phyloP scores from a whole-genome alignment of 2,329 filamentous ascomycete species.

The Colletotrichum chlorophyti region DNA sequence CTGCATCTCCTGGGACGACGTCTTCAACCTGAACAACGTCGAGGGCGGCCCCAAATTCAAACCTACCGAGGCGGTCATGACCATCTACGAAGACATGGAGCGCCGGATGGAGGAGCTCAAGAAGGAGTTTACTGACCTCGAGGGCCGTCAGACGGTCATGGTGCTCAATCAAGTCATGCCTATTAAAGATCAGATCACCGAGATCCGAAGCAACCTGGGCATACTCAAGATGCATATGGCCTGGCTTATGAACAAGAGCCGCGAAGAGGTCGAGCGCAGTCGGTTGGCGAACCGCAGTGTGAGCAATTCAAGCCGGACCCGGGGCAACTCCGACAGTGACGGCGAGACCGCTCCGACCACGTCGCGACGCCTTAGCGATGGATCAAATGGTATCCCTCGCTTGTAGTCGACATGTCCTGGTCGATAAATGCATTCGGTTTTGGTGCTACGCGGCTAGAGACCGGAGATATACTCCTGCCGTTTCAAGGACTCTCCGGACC shows the following conservation, averaged over 20 bases:
- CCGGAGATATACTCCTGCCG: no score
- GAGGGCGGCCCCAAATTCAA: slow-evolving; percentile 24
- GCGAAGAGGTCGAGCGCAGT: slow-evolving; percentile 48
- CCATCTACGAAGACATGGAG: slow-evolving; percentile 31
- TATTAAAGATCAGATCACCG: slow-evolving; percentile 68
- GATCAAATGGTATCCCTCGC: slow-evolving; percentile 42
- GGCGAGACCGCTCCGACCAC: slow-evolving; percentile 29
- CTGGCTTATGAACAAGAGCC: slow-evolving; percentile 61
- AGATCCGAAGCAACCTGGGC: slow-evolving; percentile 63
- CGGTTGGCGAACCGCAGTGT: slow-evolving; percentile 36
- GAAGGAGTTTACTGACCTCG: slow-evolving; percentile 62
- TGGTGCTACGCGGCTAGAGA: no score
- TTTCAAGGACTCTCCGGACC: no score
- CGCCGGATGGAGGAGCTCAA: slow-evolving; percentile 61
- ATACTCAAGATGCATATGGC: slow-evolving; percentile 66
- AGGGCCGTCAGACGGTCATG: slow-evolving; percentile 66
- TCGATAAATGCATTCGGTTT: no score
- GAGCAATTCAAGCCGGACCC: slow-evolving; percentile 33
- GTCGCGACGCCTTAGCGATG: slow-evolving; percentile 38
- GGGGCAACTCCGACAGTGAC: slow-evolving; percentile 34
- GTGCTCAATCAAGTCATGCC: slow-evolving; percentile 67
- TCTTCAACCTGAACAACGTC: slow-evolving; percentile 23
- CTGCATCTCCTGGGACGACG: slow-evolving; percentile 26
- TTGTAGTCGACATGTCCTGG: no score
- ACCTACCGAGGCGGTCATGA: slow-evolving; percentile 31